Conservation (phyloP, 805 yeast genomes). For the Cyberlindnera mrakii region DNA sequence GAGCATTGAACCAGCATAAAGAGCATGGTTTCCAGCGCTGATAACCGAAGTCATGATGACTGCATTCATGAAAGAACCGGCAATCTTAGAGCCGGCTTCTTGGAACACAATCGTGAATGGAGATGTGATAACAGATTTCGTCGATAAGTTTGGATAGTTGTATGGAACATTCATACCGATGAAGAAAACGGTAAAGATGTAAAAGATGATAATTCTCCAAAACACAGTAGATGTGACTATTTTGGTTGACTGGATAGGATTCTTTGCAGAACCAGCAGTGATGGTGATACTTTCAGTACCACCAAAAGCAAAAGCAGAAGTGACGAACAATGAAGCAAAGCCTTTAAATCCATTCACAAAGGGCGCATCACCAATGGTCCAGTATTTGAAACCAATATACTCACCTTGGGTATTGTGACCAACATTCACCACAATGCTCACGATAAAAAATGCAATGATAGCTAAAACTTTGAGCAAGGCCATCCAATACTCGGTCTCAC, state of each 20-base stretch:
- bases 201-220: constrained; percentile 47
- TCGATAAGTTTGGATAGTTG: constrained; percentile 40
- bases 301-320: constrained; percentile 54
- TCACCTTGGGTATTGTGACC: constrained; percentile 39
- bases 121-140: constrained; percentile 54
- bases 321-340: constrained; percentile 41
- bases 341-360: constrained; percentile 46
- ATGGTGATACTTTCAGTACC: constrained; percentile 53
- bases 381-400: constrained; percentile 45
- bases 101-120: constrained; percentile 63
- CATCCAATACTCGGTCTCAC: constrained; percentile 60
- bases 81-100: constrained; percentile 53
- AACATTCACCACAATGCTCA: constrained; percentile 41
- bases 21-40: constrained; percentile 41
- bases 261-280: constrained; percentile 50
- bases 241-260: constrained; percentile 49
- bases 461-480: constrained; percentile 60
- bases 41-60: constrained; percentile 54
- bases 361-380: constrained; percentile 51
- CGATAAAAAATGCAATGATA: constrained; percentile 49
- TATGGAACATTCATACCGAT: constrained; percentile 52
- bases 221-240: constrained; percentile 49
- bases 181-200: constrained; percentile 39
- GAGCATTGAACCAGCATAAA: constrained; percentile 50
- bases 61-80: constrained; percentile 58